Base-by-base conservation (phyloP, 2,329 filamentous ascomycete species). In the Delphinella strobiligena region DNA sequence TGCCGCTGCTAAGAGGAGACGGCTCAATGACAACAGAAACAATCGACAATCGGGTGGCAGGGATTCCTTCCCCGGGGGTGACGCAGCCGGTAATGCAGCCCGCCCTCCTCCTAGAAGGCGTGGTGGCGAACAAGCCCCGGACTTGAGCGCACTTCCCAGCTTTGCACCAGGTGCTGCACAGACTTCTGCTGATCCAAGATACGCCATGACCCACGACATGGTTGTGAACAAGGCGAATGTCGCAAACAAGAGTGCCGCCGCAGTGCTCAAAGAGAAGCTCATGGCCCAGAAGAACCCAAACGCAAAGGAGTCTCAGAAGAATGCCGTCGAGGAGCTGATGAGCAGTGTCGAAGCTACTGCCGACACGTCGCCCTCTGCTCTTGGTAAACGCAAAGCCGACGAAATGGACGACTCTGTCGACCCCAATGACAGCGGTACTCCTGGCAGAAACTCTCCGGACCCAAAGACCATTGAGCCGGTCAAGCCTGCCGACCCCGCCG, bases 161-260 rank as follows among this genome's bases (percentile, higher is more conserved):
- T 77, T 78, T 45, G 68, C 69, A 15, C 74, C 75, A 11, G 65
- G 66, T 30, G 60, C 64, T 42, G 68, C 67, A 40, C 47, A 74
- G 59, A 48, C 77, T 68, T 54, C 74, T 19, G 69, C 45, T n/a
- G 57, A 61, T 30, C 57, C 57, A 66, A 45, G 72, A 73, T 51
- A 51, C 41, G n/a, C n/a, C n/a, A 66, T 93, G 45, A 93, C 87
- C 5, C 84, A 95, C 56, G 87, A 88, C 49, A 85, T 93, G 74
- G 75, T 94, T 5, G 78, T 91, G 45, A 74, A 72, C 18, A 78
- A 80, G 52, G 77, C 83, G 19, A 89, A 86, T 47, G 66, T 76
- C 40, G 85, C 87, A 40, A 98, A 98, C 64, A 94, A 93, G 63
- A 95, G 86, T 53, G 91, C 91, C 17, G 91, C 91, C 22, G 88